Conservation (phyloP, 495 filamentous ascomycete genomes). For the Hypoxylon lienhwacheense region DNA sequence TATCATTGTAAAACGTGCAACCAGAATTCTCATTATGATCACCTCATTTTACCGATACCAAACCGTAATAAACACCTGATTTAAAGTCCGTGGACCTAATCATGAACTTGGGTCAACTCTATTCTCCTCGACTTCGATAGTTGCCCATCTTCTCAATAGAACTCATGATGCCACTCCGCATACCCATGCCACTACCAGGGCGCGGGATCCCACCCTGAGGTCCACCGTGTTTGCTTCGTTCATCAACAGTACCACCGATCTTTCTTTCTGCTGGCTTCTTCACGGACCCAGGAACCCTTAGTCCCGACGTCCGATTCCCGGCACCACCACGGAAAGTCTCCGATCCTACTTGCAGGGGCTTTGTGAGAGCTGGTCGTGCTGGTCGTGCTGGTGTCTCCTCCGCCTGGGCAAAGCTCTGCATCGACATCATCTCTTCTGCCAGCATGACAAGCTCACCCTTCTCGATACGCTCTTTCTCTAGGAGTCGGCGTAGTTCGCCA, state of each 20-base stretch:
- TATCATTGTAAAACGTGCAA: constrained; percentile 23
- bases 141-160: constrained; percentile 72
- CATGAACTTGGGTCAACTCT: constrained; percentile 2
- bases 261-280: constrained; percentile 45
- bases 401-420: constrained; percentile 43
- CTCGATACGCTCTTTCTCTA: constrained; percentile 81
- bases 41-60: constrained; percentile 19
- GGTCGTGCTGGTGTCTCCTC: constrained; percentile 13
- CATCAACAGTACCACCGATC: constrained; percentile 47
- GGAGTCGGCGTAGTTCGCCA: constrained; percentile 60
- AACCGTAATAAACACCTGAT: no score
- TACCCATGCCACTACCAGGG: constrained; percentile 44
- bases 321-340: constrained; percentile 32
- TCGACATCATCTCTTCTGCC: constrained; percentile 84
- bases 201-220: constrained; percentile 44
- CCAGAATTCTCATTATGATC: constrained; percentile 22
- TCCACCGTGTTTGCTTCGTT: constrained; percentile 47
- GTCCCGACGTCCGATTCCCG: constrained; percentile 43
- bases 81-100: no score
- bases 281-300: constrained; percentile 46
- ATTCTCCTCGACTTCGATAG: constrained; percentile 42
- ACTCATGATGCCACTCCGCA: constrained; percentile 67
- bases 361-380: constrained; percentile 15
- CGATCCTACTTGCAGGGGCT: constrained; percentile 12
- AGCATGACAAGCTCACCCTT: constrained; percentile 92